Evolutionary conservation across 139 green algal genomes (phyloP).

Genomic region (Choricystis sp.): DNA sequence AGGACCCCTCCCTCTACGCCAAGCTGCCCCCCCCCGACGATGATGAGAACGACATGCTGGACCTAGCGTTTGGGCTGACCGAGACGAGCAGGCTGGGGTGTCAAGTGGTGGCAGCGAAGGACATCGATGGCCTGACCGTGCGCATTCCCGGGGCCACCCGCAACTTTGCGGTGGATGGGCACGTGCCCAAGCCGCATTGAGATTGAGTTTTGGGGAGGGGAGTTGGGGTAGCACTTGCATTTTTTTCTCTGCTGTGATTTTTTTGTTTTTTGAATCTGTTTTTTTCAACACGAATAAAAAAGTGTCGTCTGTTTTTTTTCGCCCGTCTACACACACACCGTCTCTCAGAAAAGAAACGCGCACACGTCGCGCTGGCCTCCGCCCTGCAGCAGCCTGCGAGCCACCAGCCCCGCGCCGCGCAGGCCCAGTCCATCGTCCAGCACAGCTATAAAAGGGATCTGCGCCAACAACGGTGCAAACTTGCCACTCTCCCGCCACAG

Average conservation of each 20-base stretch:
- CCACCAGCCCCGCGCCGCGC: conserved; percentile 42
- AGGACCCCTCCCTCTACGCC: conserved; percentile 73
- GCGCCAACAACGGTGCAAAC: conserved; percentile 26
- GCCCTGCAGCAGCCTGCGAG: conserved; percentile 25
- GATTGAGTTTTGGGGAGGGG: too few relatives aligned
- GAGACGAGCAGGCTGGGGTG: conserved; percentile 94
- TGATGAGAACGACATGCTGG: conserved; percentile 99
- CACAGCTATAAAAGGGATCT: conserved; percentile 55
- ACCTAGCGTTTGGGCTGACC: conserved; percentile 93
- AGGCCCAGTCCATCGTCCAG: conserved; percentile 52
- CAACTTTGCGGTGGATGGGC: conserved; percentile 85
- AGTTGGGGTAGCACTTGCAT: too few relatives aligned
- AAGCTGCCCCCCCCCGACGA: conserved; percentile 76
- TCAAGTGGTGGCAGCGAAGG: conserved; percentile 73
- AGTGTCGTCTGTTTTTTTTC: too few relatives aligned
- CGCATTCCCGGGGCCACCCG: conserved; percentile 78
- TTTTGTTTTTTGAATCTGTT: too few relatives aligned
- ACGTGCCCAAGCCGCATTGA: conserved; percentile 66
- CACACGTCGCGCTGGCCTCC: background rate
- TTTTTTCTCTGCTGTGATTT: too few relatives aligned
- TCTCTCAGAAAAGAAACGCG: too few relatives aligned
- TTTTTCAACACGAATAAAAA: too few relatives aligned
- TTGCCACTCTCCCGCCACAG: conserved; percentile 28
- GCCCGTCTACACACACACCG: too few relatives aligned
- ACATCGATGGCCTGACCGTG: conserved; percentile 82